Percentiles rank a stretch among this genome's conserved stretches.
Conservation (phyloP, 129 eudicot genomes). For the Arctium minus region DNA sequence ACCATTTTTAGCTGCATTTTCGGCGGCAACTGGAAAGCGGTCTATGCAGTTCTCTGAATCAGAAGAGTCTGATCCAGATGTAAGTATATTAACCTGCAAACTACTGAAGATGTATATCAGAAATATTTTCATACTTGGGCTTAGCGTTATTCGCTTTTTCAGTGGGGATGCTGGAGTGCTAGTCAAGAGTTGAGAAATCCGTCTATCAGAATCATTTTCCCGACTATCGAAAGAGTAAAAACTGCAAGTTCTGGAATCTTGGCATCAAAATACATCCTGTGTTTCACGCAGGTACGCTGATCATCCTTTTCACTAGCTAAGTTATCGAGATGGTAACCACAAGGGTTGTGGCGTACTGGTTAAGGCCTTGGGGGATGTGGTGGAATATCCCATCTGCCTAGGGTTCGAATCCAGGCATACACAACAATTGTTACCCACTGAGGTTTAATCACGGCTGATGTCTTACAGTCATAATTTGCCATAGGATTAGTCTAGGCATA, state of each 20-base stretch:
- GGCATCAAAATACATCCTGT: slow-evolving; percentile 68
- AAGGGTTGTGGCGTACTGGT: too few relatives aligned
- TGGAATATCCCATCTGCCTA: too few relatives aligned
- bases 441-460: too few relatives aligned
- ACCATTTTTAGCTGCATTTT: slow-evolving; percentile 87
- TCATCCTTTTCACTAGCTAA: slow-evolving; percentile 7
- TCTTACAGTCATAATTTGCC: too few relatives aligned
- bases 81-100: slow-evolving; percentile 28
- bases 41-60: slow-evolving; percentile 61
- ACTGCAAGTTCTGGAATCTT: slow-evolving; percentile 57
- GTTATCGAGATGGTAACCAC: slow-evolving; percentile 1
- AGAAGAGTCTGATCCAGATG: slow-evolving; percentile 95
- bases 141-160: slow-evolving; percentile 23
- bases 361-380: too few relatives aligned
- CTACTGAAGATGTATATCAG: neutral
- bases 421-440: too few relatives aligned
- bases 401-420: too few relatives aligned
- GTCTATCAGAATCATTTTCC: slow-evolving; percentile 67
- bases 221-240: slow-evolving; percentile 86
- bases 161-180: slow-evolving; percentile 99
- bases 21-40: slow-evolving; percentile 87
- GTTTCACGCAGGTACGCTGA: slow-evolving; percentile 75
- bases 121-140: neutral
- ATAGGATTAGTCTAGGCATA: too few relatives aligned
- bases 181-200: slow-evolving; percentile 81